phyloP scores from a whole-genome alignment of 345 rosid species.

The Lenwebbia sp. region DNA sequence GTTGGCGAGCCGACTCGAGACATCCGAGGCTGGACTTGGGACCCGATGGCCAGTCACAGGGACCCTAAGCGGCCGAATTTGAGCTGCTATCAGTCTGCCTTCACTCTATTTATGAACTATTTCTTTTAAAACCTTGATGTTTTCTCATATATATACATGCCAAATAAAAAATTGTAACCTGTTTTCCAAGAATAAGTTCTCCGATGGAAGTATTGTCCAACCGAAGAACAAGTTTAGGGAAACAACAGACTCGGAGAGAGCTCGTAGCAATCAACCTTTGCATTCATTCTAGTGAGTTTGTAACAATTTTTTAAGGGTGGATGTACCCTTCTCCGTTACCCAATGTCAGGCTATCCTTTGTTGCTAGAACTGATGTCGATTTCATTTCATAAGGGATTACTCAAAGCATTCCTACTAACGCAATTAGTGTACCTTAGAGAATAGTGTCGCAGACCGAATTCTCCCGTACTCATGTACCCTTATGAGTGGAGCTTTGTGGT shows the following conservation, averaged over 20 bases:
- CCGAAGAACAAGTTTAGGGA: background rate
- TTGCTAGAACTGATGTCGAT: background rate
- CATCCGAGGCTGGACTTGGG: background rate
- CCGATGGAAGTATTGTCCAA: background rate
- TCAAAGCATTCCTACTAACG: background rate
- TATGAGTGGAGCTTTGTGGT: too few species aligned
- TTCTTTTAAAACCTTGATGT: background rate
- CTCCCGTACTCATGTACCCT: too few species aligned
- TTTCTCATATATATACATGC: background rate
- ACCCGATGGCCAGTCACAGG: background rate
- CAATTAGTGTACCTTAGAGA: background rate
- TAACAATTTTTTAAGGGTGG: background rate
- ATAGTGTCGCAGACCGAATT: too few species aligned
- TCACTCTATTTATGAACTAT: background rate
- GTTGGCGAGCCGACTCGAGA: background rate
- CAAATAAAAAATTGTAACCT: background rate
- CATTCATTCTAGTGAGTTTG: background rate
- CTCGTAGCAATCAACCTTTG: background rate
- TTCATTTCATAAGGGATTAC: background rate
- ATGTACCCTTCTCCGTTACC: background rate
- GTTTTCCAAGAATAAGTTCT: background rate
- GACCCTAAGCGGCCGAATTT: background rate
- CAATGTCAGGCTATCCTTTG: rapidly evolving
- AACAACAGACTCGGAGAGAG: background rate
- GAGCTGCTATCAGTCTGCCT: background rate